Conservation (phyloP, 768 basidiomycete genomes). For the Pholiota microspora region DNA sequence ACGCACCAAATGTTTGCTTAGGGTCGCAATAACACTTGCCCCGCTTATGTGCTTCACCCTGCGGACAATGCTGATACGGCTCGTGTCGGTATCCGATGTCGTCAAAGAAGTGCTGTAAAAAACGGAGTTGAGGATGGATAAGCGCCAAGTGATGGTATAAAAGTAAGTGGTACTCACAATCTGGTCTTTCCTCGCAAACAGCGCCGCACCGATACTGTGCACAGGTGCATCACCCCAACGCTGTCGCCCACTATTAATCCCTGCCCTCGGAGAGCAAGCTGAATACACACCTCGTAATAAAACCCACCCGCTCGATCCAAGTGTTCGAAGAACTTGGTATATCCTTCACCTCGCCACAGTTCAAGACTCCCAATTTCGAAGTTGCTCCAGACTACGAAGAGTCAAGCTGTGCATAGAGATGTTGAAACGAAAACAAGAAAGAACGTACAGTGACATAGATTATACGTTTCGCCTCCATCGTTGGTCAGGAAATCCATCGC, state of each 20-base stretch:
- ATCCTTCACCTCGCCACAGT: conserved; percentile 65
- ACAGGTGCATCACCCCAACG: conserved; percentile 89
- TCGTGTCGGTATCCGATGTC: conserved; percentile 85
- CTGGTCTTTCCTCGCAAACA: conserved; percentile 69
- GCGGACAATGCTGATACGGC: conserved; percentile 72
- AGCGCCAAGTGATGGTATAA: too few species aligned
- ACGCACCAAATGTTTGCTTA: too few species aligned
- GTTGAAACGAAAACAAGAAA: conserved; percentile 10
- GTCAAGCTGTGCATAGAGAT: not conserved
- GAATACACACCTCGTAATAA: conserved; percentile 61
- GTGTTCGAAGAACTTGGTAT: conserved; percentile 62
- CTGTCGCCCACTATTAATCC: too few species aligned
- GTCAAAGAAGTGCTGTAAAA: conserved; percentile 58
- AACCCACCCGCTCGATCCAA: conserved; percentile 65
- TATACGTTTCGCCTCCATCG: conserved; percentile 69
- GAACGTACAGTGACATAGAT: conserved; percentile 67
- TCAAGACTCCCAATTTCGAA: conserved; percentile 75
- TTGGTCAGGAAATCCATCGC: conserved; percentile 66
- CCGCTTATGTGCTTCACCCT: too few species aligned
- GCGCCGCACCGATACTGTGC: conserved; percentile 76
- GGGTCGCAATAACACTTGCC: too few species aligned
- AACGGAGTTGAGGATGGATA: too few species aligned
- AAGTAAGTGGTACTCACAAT: conserved; percentile 25
- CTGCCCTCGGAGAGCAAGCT: not conserved
- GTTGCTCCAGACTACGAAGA: conserved; percentile 52